Evolutionary conservation across 495 filamentous ascomycete species (phyloP).

Genomic region (Bryoglossum gracile): DNA sequence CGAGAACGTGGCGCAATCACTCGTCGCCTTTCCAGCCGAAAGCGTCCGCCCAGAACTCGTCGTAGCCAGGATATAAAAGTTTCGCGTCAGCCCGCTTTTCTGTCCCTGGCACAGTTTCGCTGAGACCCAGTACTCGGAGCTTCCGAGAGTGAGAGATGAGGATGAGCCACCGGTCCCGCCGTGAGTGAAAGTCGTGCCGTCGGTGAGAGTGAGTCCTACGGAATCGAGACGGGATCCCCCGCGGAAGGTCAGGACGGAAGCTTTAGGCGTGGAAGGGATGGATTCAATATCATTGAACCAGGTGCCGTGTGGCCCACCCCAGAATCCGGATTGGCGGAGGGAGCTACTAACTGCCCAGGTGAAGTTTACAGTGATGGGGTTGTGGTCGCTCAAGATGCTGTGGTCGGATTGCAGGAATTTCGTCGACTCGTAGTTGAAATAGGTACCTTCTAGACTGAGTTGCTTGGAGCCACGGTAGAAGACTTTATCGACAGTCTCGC

Average conservation of each 20-base stretch:
- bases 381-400: conserved; percentile 52
- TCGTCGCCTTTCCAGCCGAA: conserved; percentile 39
- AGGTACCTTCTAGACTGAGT: conserved; percentile 34
- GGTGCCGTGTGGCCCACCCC: conserved; percentile 44
- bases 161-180: conserved; percentile 47
- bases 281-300: conserved; percentile 50
- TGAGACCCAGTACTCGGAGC: conserved; percentile 40
- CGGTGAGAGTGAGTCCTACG: conserved; percentile 38
- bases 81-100: conserved; percentile 40
- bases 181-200: conserved; percentile 42
- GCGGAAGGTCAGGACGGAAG: conserved; percentile 36
- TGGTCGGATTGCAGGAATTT: conserved; percentile 47
- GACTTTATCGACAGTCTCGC: conserved; percentile 59
- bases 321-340: conserved; percentile 41
- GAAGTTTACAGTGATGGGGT: conserved; percentile 49
- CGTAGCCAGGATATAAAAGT: conserved; percentile 49
- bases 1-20: conserved; percentile 40
- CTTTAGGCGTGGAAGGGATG: conserved; percentile 31
- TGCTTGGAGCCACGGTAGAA: conserved; percentile 46
- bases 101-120: conserved; percentile 47
- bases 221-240: conserved; percentile 44
- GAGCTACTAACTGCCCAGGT: conserved; percentile 37
- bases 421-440: conserved; percentile 41
- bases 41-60: conserved; percentile 46
- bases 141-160: conserved; percentile 36